These are phyloP conservation scores for Melastoma candidum DNA, from an alignment of 441 rosid genomes.

Conservation along the genomic window DNA sequence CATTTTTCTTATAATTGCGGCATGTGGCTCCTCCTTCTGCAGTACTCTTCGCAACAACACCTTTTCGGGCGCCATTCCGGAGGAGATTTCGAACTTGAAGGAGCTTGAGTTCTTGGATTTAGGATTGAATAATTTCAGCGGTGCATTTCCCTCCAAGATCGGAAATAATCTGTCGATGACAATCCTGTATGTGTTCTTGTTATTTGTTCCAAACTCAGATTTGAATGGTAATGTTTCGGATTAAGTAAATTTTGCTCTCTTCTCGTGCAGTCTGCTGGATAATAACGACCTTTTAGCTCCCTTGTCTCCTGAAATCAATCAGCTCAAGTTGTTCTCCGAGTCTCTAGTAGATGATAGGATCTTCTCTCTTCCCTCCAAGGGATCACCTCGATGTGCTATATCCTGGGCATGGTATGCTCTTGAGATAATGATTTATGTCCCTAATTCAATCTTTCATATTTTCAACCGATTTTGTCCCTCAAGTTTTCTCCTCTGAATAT, in stretches of 20 bases:
- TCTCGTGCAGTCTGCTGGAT: slow-evolving; percentile 28
- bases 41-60: slow-evolving; percentile 41
- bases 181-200: slow-evolving; percentile 27
- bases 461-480: neutral
- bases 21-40: slow-evolving; percentile 7
- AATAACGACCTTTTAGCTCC: slow-evolving; percentile 27
- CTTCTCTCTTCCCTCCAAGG: slow-evolving; percentile 20
- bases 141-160: slow-evolving; percentile 27
- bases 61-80: slow-evolving; percentile 33
- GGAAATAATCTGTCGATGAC: slow-evolving; percentile 26
- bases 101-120: slow-evolving; percentile 35
- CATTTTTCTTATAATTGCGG: neutral
- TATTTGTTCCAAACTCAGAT: slow-evolving; percentile 4
- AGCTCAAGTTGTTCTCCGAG: slow-evolving; percentile 22
- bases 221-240: neutral
- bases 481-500: neutral
- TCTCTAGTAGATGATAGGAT: slow-evolving; percentile 27
- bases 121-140: slow-evolving; percentile 34
- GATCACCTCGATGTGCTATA: slow-evolving; percentile 18
- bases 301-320: slow-evolving; percentile 22
- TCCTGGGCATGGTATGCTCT: slow-evolving; percentile 20
- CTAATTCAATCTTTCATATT: too few species aligned
- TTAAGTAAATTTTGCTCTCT: neutral
- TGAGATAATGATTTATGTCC: neutral
- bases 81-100: slow-evolving; percentile 27